Percentiles rank a stretch among this genome's conserved stretches.
Evolutionary conservation across 768 basidiomycete species (phyloP).

Genomic region (Ramaria sp.): DNA sequence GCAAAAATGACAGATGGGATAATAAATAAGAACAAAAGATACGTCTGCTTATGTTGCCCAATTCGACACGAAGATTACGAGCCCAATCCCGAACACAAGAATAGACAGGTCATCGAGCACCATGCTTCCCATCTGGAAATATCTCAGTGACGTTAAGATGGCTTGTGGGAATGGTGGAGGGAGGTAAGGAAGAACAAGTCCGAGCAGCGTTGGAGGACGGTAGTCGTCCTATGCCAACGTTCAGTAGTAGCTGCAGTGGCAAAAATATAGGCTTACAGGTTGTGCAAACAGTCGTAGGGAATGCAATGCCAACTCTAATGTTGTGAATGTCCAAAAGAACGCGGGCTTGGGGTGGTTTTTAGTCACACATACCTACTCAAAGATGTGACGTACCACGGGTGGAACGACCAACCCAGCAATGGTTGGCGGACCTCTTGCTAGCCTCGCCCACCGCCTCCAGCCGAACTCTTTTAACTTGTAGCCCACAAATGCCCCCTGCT

Average conservation of each 20-base stretch:
- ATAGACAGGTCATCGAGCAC: conserved; percentile 67
- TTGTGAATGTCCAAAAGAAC: conserved; percentile 76
- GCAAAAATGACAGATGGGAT: conserved; percentile 3
- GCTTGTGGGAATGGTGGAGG: conserved; percentile 53
- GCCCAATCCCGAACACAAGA: conserved; percentile 59
- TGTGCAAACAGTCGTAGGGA: conserved; percentile 62
- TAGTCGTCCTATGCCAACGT: conserved; percentile 38
- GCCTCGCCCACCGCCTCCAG: conserved; percentile 57
- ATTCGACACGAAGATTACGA: conserved; percentile 45
- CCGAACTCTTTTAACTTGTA: conserved; percentile 21
- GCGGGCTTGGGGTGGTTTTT: conserved; percentile 32
- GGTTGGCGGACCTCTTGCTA: conserved; percentile 30
- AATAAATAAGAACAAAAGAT: background rate
- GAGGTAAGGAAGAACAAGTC: conserved; percentile 51
- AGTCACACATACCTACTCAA: background rate
- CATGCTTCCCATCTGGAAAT: conserved; percentile 54
- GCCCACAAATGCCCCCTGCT: conserved; percentile 24
- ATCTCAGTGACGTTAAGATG: conserved; percentile 54
- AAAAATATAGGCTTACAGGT: conserved; percentile 31
- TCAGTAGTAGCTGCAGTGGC: background rate
- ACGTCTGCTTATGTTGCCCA: conserved; percentile 24
- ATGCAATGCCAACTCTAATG: conserved; percentile 60
- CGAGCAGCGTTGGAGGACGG: conserved; percentile 48
- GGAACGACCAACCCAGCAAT: conserved; percentile 36
- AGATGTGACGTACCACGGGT: conserved; percentile 38